Base-by-base conservation (phyloP, 1,284 basidiomycete species). In the Fomitopsis pinicola region DNA sequence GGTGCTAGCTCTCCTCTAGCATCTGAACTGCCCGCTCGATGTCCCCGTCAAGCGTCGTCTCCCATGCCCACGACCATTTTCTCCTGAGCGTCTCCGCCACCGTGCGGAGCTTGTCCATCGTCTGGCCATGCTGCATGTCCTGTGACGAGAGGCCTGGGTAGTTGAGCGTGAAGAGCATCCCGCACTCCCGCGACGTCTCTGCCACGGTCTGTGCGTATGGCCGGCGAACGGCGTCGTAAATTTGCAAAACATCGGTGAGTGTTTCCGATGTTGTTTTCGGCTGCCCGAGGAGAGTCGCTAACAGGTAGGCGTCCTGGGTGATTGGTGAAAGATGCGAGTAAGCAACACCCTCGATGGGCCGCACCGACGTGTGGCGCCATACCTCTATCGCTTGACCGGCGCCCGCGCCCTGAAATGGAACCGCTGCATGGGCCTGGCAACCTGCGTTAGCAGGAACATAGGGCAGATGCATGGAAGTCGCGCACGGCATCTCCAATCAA, bases 351-450 rank as follows among this genome's bases (percentile, higher is more conserved):
- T 42, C 40, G 40, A 33, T 12, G 38, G n/a, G n/a, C n/a, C 42
- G 30, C 30, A 35, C 5, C 42, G 40, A 42, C 9, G 9, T 28
- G 9, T 30, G 58, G 42, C 28, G 30, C 55, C 69, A 56, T 67
- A 82, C 83, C 73, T 86, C 84, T 42, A 86, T 78, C 6, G 82
- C 77, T 66, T 84, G 82, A 3, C 82, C 83, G 0, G 82, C 83
- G 17, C 84, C 84, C 1, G 82, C 72, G 2, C 84, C 83, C 59
- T 83, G 80, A 72, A 80, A 80, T 0, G 84, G 82, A 62, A 77
- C 72, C 80, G 83, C 83, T 0, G 78, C 82, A 58, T 86, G 84
- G 19, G 84, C 84, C 77, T 77, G 45, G 6, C 33, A 10, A 36
- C 42, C 17, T 5, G 17, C 38, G 15, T 28, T 50, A 42, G 15